phyloP scores from a whole-genome alignment of 169 alveolate species.

The Plasmodium inui region DNA sequence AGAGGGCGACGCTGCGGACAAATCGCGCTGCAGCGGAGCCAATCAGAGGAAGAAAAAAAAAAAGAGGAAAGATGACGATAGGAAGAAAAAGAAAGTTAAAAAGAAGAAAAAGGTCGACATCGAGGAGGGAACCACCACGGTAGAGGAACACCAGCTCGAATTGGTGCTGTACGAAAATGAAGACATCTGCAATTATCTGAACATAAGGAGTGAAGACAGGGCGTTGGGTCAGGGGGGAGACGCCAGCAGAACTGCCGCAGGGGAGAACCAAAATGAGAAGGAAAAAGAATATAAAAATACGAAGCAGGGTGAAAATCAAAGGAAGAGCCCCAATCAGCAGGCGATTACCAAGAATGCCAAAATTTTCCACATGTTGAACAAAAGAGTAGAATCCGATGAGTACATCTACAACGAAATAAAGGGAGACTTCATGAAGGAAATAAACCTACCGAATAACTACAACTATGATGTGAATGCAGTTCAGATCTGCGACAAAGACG shows the following conservation, averaged over 20 bases:
- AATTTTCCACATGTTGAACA: constrained; percentile 51
- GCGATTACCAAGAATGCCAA: not conserved
- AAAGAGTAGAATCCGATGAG: constrained; percentile 36
- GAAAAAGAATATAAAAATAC: not conserved
- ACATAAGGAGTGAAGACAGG: constrained; percentile 16
- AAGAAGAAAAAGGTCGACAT: not conserved
- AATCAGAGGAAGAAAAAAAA: not conserved
- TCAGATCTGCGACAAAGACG: constrained; percentile 27
- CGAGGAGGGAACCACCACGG: not conserved
- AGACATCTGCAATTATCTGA: constrained; percentile 50
- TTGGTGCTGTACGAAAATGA: constrained; percentile 34
- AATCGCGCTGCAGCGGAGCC: not conserved
- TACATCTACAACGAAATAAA: constrained; percentile 68
- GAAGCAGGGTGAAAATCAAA: not conserved
- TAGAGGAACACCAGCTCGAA: not conserved
- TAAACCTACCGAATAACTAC: constrained; percentile 56
- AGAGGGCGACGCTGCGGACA: not conserved
- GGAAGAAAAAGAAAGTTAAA: not conserved
- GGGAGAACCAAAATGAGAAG: not conserved
- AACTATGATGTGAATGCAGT: constrained; percentile 59
- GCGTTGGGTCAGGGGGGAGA: not conserved
- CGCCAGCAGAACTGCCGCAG: not conserved
- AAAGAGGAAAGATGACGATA: not conserved
- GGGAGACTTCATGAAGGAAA: constrained; percentile 70
- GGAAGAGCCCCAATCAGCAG: not conserved